These are phyloP conservation scores for Eleusine coracana DNA, from an alignment of 176 grass and related monocot genomes.

Conservation along the genomic window DNA sequence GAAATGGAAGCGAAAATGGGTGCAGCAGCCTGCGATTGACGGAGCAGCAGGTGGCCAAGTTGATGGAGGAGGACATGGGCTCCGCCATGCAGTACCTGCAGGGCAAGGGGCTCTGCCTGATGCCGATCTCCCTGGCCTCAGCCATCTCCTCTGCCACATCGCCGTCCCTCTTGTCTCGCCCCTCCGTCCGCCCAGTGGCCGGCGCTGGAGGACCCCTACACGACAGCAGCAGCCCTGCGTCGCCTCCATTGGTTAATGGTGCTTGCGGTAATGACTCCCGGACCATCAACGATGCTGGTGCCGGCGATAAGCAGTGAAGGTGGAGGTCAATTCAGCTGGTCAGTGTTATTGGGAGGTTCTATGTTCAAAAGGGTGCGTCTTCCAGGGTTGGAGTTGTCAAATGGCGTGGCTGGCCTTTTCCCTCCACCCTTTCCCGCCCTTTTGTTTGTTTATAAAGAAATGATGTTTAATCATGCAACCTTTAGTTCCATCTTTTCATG, in stretches of 20 bases:
- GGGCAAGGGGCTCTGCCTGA: conserved; percentile 93
- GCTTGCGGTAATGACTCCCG: not conserved
- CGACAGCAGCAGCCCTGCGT: not conserved
- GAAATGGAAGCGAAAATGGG: conserved; percentile 37
- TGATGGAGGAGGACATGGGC: conserved; percentile 97
- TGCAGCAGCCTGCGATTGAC: conserved; percentile 64
- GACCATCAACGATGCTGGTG: not conserved
- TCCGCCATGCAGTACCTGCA: conserved; percentile 97
- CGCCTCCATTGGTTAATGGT: conserved; percentile 28
- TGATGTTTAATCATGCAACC: conserved; percentile 55
- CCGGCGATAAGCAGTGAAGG: conserved; percentile 30
- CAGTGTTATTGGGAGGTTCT: not conserved
- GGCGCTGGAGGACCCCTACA: conserved; percentile 5
- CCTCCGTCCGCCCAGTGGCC: not conserved
- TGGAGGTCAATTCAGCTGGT: too few relatives aligned
- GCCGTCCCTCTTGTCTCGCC: conserved; percentile 45
- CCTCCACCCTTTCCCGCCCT: conserved; percentile 17
- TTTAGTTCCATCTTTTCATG: conserved; percentile 44
- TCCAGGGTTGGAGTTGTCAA: conserved; percentile 33
- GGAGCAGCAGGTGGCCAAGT: conserved; percentile 84
- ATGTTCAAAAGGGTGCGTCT: conserved; percentile 14
- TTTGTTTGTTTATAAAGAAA: conserved; percentile 50
- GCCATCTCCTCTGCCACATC: conserved; percentile 78
- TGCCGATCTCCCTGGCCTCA: conserved; percentile 86
- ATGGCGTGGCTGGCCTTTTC: conserved; percentile 12